Conservation (phyloP, 73 alveolate species). For the Stentor coeruleus region DNA sequence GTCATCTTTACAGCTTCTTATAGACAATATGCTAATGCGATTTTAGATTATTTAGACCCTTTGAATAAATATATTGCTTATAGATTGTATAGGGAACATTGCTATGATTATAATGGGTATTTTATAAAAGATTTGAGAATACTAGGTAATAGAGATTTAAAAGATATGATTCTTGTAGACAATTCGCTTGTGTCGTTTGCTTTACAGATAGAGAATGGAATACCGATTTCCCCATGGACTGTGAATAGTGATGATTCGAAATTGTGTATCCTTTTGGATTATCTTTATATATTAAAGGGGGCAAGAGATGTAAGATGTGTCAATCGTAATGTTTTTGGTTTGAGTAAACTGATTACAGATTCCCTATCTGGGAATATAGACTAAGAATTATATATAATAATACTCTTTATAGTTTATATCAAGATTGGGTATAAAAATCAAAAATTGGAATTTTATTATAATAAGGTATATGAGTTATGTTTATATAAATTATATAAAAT, state of each 20-base stretch:
- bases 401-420: no score
- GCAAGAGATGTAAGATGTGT: constrained; percentile 41
- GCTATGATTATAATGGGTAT: constrained; percentile 40
- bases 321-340: constrained; percentile 19
- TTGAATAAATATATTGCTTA: constrained; percentile 27
- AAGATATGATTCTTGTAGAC: constrained; percentile 40
- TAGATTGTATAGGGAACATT: constrained; percentile 67
- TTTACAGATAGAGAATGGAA: constrained; percentile 44
- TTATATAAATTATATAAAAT: no score
- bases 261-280: constrained; percentile 33
- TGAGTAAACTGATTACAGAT: not conserved
- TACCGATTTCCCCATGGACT: constrained; percentile 36
- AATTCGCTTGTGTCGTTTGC: constrained; percentile 46
- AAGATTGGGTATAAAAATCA: no score
- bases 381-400: no score
- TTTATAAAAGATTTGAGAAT: constrained; percentile 30
- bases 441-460: no score
- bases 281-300: constrained; percentile 33
- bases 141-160: constrained; percentile 33
- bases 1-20: constrained; percentile 86
- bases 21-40: constrained; percentile 76
- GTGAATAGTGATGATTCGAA: constrained; percentile 43
- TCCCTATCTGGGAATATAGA: no score
- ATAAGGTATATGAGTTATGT: no score
- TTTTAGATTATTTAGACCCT: constrained; percentile 61